Conservation (phyloP, 345 rosid genomes). For the Chamaenerion angustifolium region DNA sequence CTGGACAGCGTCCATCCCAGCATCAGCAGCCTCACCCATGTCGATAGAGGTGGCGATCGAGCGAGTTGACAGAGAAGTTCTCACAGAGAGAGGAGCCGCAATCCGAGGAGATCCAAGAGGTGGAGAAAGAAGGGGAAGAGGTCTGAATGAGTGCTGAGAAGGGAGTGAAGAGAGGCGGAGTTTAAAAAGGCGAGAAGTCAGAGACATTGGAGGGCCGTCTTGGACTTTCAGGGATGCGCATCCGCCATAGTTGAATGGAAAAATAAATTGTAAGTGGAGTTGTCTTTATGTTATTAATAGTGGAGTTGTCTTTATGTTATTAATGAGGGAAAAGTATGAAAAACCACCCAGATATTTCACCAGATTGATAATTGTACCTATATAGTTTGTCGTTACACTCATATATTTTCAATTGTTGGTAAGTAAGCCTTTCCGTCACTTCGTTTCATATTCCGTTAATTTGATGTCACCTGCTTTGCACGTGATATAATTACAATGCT, state of each 20-base stretch:
- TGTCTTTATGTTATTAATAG: too few relatives aligned
- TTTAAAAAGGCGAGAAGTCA: conserved; percentile 4
- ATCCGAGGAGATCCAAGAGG: conserved; percentile 8
- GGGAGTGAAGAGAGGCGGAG: conserved; percentile 8
- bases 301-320: too few relatives aligned
- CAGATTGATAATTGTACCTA: too few relatives aligned
- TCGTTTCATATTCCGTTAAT: too few relatives aligned
- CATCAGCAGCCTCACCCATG: conserved; percentile 44
- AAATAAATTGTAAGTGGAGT: background rate
- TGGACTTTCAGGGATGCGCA: conserved; percentile 11
- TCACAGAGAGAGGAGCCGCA: conserved; percentile 4
- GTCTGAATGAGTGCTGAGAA: conserved; percentile 3
- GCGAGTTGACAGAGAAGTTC: conserved; percentile 5
- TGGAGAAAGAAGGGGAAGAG: conserved; percentile 3
- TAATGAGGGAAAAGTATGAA: too few relatives aligned
- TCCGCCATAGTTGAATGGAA: conserved; percentile 1
- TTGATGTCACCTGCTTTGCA: too few relatives aligned
- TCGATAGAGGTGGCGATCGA: conserved; percentile 10
- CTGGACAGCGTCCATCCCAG: conserved; percentile 96
- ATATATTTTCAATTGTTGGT: too few relatives aligned
- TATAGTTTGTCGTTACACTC: too few relatives aligned
- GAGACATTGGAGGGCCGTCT: conserved; percentile 6
- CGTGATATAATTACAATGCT: too few relatives aligned
- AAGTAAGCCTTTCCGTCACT: too few relatives aligned
- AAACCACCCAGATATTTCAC: too few relatives aligned